These are phyloP conservation scores for Claviceps sorghi DNA, from an alignment of 2,329 filamentous ascomycete genomes.

Conservation along the genomic window DNA sequence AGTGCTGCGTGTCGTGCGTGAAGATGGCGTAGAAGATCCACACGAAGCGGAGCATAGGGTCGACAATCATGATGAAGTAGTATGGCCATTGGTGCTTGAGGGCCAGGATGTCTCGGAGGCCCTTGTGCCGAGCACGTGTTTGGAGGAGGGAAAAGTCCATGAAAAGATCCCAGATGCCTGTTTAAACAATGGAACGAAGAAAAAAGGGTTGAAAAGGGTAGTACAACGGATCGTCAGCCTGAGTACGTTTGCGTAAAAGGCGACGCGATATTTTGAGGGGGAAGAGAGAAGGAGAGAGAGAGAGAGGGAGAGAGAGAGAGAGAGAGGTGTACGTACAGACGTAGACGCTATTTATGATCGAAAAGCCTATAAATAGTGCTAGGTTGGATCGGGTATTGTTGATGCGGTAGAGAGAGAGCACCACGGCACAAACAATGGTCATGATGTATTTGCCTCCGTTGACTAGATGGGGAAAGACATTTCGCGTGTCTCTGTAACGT, in stretches of 20 bases:
- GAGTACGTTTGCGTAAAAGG: background rate
- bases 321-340: conserved; percentile 34
- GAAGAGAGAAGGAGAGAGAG: too few relatives aligned
- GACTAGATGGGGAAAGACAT: conserved; percentile 80
- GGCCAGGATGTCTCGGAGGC: conserved; percentile 64
- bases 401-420: conserved; percentile 72
- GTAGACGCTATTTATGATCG: conserved; percentile 70
- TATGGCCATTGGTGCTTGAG: conserved; percentile 72
- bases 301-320: background rate
- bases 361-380: conserved; percentile 66
- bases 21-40: conserved; percentile 93
- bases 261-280: background rate
- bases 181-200: background rate
- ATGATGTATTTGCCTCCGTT: conserved; percentile 87
- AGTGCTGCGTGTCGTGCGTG: conserved; percentile 66
- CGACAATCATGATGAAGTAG: conserved; percentile 68
- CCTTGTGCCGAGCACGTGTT: conserved; percentile 48
- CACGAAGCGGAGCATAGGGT: conserved; percentile 76
- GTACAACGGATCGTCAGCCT: background rate
- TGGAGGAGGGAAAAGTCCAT: conserved; percentile 96
- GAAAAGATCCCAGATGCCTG: conserved; percentile 78
- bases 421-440: conserved; percentile 66
- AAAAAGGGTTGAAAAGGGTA: background rate
- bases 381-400: conserved; percentile 39
- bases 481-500: conserved; percentile 74